A percentile compares a stretch with the other conserved stretches of the same genome.
phyloP scores from a whole-genome alignment of 192 early-diverging fungal genomes.

The Coemansia sp. region DNA sequence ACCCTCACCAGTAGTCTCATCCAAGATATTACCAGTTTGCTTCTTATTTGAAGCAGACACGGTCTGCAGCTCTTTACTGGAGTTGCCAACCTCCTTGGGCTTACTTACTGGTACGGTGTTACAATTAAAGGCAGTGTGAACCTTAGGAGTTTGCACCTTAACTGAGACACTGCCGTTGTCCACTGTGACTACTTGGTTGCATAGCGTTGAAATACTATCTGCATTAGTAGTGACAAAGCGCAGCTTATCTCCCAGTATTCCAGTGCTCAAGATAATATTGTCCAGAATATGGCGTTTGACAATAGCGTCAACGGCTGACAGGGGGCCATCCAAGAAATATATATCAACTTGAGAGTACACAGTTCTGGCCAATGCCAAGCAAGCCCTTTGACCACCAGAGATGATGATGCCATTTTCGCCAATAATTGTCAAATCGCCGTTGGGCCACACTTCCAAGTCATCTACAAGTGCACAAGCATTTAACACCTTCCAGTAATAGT shows the following conservation, averaged over 20 bases:
- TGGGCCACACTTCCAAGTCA: constrained; percentile 64
- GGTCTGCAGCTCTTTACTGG: background rate
- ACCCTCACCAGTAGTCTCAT: background rate
- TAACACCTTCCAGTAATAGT: constrained; percentile 62
- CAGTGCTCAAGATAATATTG: constrained; percentile 57
- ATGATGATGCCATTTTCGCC: constrained; percentile 72
- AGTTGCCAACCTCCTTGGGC: background rate
- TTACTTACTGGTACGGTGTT: constrained; percentile 29
- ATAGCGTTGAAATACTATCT: constrained; percentile 19
- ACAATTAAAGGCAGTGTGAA: background rate
- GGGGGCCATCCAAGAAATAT: constrained; percentile 70
- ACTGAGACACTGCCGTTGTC: constrained; percentile 34
- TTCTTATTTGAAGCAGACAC: background rate
- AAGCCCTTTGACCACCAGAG: constrained; percentile 71
- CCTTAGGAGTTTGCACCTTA: constrained; percentile 42
- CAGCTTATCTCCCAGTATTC: constrained; percentile 59
- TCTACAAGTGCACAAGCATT: constrained; percentile 62
- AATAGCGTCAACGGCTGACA: constrained; percentile 69
- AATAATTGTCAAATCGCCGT: constrained; percentile 71
- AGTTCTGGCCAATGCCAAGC: constrained; percentile 65
- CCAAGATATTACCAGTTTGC: background rate
- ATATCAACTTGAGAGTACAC: constrained; percentile 71
- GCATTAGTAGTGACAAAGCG: constrained; percentile 49
- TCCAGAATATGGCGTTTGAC: constrained; percentile 68
- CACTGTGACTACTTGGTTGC: constrained; percentile 23